Evolutionary conservation across 1,139 yeast species (phyloP).

Genomic region (Debaryomyces psychrophilus): DNA sequence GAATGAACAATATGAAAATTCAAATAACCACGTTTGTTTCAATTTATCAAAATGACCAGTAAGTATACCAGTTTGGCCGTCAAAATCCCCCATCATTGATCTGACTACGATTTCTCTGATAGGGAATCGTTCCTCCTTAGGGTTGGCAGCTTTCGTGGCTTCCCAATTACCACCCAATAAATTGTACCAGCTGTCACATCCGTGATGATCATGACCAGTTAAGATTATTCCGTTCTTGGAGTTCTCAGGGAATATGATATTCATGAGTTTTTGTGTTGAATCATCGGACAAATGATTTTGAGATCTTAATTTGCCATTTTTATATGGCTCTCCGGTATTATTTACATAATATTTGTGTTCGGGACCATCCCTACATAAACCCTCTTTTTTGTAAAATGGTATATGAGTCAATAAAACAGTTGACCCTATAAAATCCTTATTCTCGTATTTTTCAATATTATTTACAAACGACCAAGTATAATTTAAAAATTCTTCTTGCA

Average conservation of each 20-base stretch:
- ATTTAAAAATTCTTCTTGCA: conserved; percentile 67
- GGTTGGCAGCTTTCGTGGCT: conserved; percentile 48
- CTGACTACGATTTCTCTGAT: conserved; percentile 83
- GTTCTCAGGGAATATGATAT: conserved; percentile 65
- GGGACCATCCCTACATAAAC: conserved; percentile 88
- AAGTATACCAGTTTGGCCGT: conserved; percentile 84
- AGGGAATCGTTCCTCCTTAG: conserved; percentile 30
- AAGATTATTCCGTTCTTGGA: conserved; percentile 74
- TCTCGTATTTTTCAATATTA: conserved; percentile 50
- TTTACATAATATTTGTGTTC: conserved; percentile 61
- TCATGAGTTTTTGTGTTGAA: conserved; percentile 65
- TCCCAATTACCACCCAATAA: conserved; percentile 54
- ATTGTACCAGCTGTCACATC: conserved; percentile 74
- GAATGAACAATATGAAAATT: conserved; percentile 75
- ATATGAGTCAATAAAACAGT: conserved; percentile 87
- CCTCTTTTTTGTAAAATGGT: conserved; percentile 80
- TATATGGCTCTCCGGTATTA: conserved; percentile 62
- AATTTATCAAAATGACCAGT: conserved; percentile 60
- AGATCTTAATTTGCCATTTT: conserved; percentile 71
- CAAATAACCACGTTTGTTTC: conserved; percentile 60
- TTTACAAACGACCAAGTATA: conserved; percentile 76
- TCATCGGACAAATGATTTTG: conserved; percentile 82
- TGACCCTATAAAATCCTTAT: conserved; percentile 63
- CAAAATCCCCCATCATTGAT: conserved; percentile 95
- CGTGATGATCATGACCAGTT: conserved; percentile 97